Percentiles rank a stretch among this genome's conserved stretches.
These are phyloP conservation scores for Thyridium curvatum DNA, from an alignment of 2,329 filamentous ascomycete genomes.

Conservation along the genomic window DNA sequence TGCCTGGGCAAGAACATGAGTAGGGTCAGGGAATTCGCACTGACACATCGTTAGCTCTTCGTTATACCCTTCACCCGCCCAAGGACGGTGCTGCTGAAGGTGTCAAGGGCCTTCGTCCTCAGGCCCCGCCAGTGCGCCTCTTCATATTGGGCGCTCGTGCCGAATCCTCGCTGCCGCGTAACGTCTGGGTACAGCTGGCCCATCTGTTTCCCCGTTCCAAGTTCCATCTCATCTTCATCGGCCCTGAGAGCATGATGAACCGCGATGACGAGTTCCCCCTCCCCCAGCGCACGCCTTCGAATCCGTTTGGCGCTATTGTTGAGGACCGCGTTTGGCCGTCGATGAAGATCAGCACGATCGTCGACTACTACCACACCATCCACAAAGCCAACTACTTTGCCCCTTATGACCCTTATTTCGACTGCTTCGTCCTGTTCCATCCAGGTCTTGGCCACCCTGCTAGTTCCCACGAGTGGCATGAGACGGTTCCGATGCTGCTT, in stretches of 20 bases:
- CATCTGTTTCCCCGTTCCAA: conserved; percentile 90
- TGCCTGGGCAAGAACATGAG: conserved; percentile 1
- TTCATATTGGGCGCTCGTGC: conserved; percentile 93
- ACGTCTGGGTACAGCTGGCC: conserved; percentile 91
- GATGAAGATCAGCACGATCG: conserved; percentile 96
- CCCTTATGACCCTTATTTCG: conserved; percentile 96
- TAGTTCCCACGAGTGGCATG: conserved; percentile 87
- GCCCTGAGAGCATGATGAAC: conserved; percentile 92
- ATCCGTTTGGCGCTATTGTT: conserved; percentile 90
- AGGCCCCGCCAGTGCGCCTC: conserved; percentile 81
- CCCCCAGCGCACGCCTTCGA: conserved; percentile 73
- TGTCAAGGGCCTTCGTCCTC: conserved; percentile 74
- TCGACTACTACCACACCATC: conserved; percentile 96
- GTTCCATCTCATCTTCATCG: conserved; percentile 90
- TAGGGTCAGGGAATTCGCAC: neutral
- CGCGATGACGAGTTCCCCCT: conserved; percentile 89
- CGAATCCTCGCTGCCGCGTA: conserved; percentile 91
- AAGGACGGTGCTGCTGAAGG: conserved; percentile 66
- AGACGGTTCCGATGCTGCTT: conserved; percentile 80
- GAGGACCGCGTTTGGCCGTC: conserved; percentile 84
- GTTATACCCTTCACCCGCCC: conserved; percentile 89
- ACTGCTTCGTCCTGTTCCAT: conserved; percentile 95
- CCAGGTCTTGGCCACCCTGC: conserved; percentile 93
- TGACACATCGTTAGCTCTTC: conserved; percentile 55
- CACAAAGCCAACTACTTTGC: conserved; percentile 87